Percentiles rank a stretch among this genome's conserved stretches.
These are phyloP conservation scores for Zalaria obscura DNA, from an alignment of 2,329 filamentous ascomycete genomes.

Conservation along the genomic window DNA sequence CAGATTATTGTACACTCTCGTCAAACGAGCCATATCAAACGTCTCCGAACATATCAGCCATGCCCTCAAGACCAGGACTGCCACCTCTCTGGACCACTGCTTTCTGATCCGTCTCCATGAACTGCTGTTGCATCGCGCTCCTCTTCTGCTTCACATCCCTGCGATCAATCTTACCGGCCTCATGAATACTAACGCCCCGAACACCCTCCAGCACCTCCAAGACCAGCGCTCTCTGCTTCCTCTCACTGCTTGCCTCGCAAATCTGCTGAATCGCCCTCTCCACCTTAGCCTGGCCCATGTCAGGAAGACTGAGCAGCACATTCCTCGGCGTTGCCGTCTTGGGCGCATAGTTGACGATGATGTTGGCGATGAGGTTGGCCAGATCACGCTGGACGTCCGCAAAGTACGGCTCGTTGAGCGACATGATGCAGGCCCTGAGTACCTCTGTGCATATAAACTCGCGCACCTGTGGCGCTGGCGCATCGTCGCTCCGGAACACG, in stretches of 20 bases:
- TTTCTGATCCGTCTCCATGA: slow-evolving; percentile 27
- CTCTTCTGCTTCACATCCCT: slow-evolving; percentile 10
- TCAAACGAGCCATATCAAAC: too few species aligned
- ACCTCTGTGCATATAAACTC: slow-evolving; percentile 86
- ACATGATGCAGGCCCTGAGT: slow-evolving; percentile 77
- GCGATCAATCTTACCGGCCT: slow-evolving; percentile 67
- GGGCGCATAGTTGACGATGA: slow-evolving; percentile 62
- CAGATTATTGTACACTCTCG: too few species aligned
- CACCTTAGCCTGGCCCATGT: slow-evolving; percentile 56
- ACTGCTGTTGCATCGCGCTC: slow-evolving; percentile 21
- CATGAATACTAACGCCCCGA: slow-evolving; percentile 80
- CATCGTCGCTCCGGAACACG: slow-evolving; percentile 46
- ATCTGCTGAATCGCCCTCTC: slow-evolving; percentile 32
- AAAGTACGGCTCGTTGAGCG: slow-evolving; percentile 89
- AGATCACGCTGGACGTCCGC: slow-evolving; percentile 91
- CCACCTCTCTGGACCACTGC: slow-evolving; percentile 22
- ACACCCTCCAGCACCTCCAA: slow-evolving; percentile 75
- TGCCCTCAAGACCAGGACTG: slow-evolving; percentile 25
- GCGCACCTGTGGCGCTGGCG: slow-evolving; percentile 51
- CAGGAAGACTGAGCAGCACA: slow-evolving; percentile 68
- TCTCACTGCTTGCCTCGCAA: slow-evolving; percentile 32
- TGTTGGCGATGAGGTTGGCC: slow-evolving; percentile 72
- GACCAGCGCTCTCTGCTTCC: slow-evolving; percentile 67
- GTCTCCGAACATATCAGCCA: slow-evolving; percentile 29
- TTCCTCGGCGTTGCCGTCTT: slow-evolving; percentile 56